Evolutionary conservation across 2,329 filamentous ascomycete genomes (phyloP), one percentile per base, ranked within the genome.

Genomic region (Amesomyces nigricolor): DNA sequence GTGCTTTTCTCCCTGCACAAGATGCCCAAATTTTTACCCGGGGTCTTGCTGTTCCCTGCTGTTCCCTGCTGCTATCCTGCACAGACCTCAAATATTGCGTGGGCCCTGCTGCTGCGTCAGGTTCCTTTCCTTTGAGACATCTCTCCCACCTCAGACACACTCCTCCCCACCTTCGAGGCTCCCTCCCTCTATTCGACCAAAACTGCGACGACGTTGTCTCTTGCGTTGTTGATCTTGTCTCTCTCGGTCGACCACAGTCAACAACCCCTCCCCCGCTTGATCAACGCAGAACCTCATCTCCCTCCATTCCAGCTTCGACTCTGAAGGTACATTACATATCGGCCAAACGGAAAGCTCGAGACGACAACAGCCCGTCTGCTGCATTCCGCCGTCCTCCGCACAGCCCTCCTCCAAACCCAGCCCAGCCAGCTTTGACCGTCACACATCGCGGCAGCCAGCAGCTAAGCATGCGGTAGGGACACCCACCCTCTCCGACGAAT

Each of bases 391-490:
- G 19, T 26, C 9, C 38, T 56, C 49, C 11, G 19, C 29, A 30
- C 48, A 44, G 19, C 54, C 22, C 44, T 32, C 45, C 37, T 13
- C 13, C 13, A 9, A 35, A 22, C 32, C 13, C 35, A 32, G 17
- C 26, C 26, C 38, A n/a, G 37, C 22, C 29, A 26, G 17, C 22
- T 51, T 35, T 32, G 17, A 32, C 38, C 29, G 46, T 49, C 13
- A 38, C 49, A 35, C 40, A 38, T 14, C 17, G 16, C 50, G 30
- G 37, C 47, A 26, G 48, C 19, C 39, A 35, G 26, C 49, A 14
- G 50, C 29, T 42, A 37, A 61, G 61, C 52, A 62, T 61, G 61
- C 54, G 54, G 17, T 60, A 61, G 55, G 51, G 52, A 49, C 47
- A 54, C 47, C n/a, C 5, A 29, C 22, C 5, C 50, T 38, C 26